Base-by-base conservation (phyloP, 164 flowering plant species). In the Vitis amurensis region DNA sequence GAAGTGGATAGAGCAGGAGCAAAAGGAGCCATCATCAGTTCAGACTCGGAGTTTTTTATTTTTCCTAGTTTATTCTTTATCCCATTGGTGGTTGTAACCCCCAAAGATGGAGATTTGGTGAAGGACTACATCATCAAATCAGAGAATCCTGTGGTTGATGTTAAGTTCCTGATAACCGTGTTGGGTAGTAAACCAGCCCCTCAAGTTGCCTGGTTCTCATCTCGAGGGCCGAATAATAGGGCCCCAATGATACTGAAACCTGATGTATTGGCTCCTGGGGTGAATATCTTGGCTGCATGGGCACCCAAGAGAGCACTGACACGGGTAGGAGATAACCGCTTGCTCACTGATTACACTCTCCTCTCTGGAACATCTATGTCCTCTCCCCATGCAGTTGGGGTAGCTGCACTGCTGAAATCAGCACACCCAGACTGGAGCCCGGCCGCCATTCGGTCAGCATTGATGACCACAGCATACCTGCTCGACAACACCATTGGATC, bases 231-330 rank as follows among this genome's bases (percentile, higher is more conserved):
- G 9, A 59, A 58, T 47, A 1, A 23, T 23, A 29, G 2, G 3
- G 15, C 65, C 19, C 77, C 77, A 12, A 15, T 58, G 72, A 63
- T 74, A 19, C 11, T 74, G 50, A 74, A 74, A 52, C 73, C 73
- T 0, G 77, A 74, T 17, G 16, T 73, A 12, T 37, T 37, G 44
- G 44, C 44, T 6, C 44, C 27, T 23, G 4, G 44, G 7, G 44
- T 37, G 44, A 37, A 4, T 73, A 11, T 53, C 61, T 23, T 23
- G 50, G 72, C 66, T 10, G 65, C 72, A 12, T 23, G 27, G 27
- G 27, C 27, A 23, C 27, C 27, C 27, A 23, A 23, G 27, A 0
- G 0, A 23, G 2, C 27, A 23, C 27, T 23, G 27, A 23, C 27
- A 23, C 2, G 51, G 66, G 72, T 6, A 37, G 44, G 44, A 37